Evolutionary conservation across 768 basidiomycete genomes (phyloP), one percentile per base, ranked within the genome.

Genomic region (Pholiota molesta): DNA sequence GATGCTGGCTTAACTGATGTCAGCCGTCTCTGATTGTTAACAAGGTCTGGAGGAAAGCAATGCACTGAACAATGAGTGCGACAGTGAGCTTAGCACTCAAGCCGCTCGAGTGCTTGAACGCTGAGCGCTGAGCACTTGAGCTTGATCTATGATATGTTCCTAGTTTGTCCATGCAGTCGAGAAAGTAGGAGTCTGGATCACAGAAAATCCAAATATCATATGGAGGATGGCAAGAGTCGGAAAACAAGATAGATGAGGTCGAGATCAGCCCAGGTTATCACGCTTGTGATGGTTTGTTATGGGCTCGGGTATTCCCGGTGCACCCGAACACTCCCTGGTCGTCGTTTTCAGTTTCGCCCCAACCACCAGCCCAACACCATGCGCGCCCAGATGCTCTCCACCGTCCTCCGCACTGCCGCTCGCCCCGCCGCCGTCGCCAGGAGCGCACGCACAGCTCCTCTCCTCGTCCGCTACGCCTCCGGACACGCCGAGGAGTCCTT

Each of bases 401-500:
- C 83, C 74, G 78, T 84, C 74, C 80, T 91, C 72, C 89, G 89
- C 67, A 77, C 79, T 58, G 76, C 80, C 45, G 81, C 84, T 55
- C 84, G 87, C 65, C 84, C 88, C 57, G 68, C 79, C 31, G 53
- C 78, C 62, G 65, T 73, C 59, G 71, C 75, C 57, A 66, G 70
- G 63, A 69, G 75, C 64, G 73, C 78, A 70, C 75, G 81, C 62
- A 64, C 73, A 61, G 64, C 74, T 26, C 79, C 83, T 49, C 66
- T 77, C 59, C 74, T 85, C 69, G 71, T 79, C 64, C 86, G 88
- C 69, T 65, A 70, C 17, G 73, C 82, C 64, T 76, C 74, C 72
- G 85, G 83, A 42, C 94, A 94, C 78, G 86, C 88, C 64, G 89
- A 94, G 75, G 96, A 98, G 80, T 85, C 91, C 17, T 98, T 94